Evolutionary conservation across 2,329 filamentous ascomycete species (phyloP), one percentile per base, ranked within the genome.

Genomic region (Aureobasidium sp.): DNA sequence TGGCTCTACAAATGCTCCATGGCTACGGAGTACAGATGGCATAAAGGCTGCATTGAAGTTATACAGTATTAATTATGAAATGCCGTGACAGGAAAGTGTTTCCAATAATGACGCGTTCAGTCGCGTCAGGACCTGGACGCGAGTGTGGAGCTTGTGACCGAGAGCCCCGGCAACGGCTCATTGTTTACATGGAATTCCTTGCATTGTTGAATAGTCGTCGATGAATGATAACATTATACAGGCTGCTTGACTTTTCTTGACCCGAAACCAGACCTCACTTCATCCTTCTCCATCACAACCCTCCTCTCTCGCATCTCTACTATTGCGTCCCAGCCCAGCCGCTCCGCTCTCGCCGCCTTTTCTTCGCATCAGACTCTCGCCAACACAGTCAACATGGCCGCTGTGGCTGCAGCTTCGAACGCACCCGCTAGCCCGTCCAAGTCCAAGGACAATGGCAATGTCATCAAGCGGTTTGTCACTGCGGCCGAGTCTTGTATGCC

Each of bases 381-480:
- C n/a, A 25, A 48, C 47, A 62, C 36, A 22, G 27, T 25, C 45
- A 63, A 51, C 55, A 72, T 72, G 71, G 69, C 71, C 63, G 66
- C 67, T 59, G 65, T 68, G 58, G 70, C 69, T 60, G 66, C 66
- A 29, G n/a, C 52, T 57, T 61, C 69, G 15, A 67, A 68, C 61
- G 71, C 69, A 59, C 63, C 68, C 31, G 67, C 69, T 34, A 67
- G 71, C 29, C 67, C 71, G 64, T 68, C 73, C 67, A 64, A 67
- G 63, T 63, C 63, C 63, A 71, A 73, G 64, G 68, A 72, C 65
- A 77, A 71, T 66, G 74, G 74, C 57, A 80, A 76, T 62, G 76
- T 80, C 58, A 74, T 79, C 51, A 78, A 79, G 69, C 76, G 78
- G 78, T 80, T 74, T 25, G 68, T 65, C 27, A 45, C 27, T 39